Base-by-base conservation (phyloP, 306 rosid species). In the Astragalus glycyphyllos region DNA sequence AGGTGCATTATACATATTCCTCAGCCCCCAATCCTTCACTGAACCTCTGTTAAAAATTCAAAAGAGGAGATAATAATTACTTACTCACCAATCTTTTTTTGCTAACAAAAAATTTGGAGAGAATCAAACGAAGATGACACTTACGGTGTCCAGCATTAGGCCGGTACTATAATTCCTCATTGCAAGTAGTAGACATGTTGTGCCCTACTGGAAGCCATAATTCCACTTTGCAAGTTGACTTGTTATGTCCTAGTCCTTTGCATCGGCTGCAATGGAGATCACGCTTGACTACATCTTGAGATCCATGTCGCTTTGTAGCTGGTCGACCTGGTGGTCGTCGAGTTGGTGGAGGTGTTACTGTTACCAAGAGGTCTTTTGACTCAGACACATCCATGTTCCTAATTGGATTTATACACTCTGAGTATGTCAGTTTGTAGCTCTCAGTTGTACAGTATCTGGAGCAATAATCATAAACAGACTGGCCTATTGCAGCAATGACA, bases 251-350 rank as follows among this genome's bases (percentile, higher is more conserved):
- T 9, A 91, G 96, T 64, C 96, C 95, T 85, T 86, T 91, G 84
- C 99, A 94, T 68, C 83, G 87, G 81, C 97, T 94, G 84, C 99
- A 94, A 84, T 83, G 97, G 65, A 91, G 95, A 49, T 87, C 96
- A 58, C 99, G 96, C 83, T 89, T 94, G 63, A 69, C 80, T 60
- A 84, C 60, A 49, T 86, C 96, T 60, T 82, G 92, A 4, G 88
- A 74, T 45, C 85, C 90, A 82, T 81, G 54, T 78, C 96, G 82
- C 80, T 87, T 94, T 4, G 91, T 57, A 7, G 95, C 84, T 13
- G 97, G 97, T 54, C 98, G 85, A 49, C 98, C 97, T 0, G 97
- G 98, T 31, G 98, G 97, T 34, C 98, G 93, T 38, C 96, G 86
- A 10, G 94, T 87, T 42, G 97, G 96, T 63, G 98, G 98, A 60